These are phyloP conservation scores for Penicillium cataractarum DNA, from an alignment of 495 filamentous ascomycete genomes.

Conservation along the genomic window DNA sequence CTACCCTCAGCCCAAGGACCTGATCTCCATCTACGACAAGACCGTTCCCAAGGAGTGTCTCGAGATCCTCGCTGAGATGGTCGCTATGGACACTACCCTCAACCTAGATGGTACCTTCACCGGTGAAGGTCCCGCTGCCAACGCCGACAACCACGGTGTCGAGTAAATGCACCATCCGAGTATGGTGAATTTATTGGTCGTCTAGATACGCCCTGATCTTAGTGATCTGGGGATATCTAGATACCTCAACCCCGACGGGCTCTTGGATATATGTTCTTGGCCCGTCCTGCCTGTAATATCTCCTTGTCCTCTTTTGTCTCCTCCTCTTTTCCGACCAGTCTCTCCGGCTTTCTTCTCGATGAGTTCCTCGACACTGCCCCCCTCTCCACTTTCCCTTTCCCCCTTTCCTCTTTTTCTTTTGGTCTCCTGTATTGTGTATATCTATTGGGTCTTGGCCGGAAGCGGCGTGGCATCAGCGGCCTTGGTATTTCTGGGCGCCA, in stretches of 20 bases:
- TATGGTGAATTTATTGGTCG: not conserved
- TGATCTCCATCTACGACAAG: conserved; percentile 97
- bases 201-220: not conserved
- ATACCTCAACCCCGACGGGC: not conserved
- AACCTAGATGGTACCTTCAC: conserved; percentile 58
- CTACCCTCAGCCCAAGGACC: conserved; percentile 88
- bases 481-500: conserved; percentile 47
- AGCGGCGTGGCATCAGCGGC: conserved; percentile 19
- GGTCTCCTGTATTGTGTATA: conserved; percentile 23
- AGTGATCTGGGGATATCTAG: not conserved
- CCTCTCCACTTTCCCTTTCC: conserved; percentile 12
- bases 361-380: conserved; percentile 4
- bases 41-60: conserved; percentile 94
- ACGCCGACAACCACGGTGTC: conserved; percentile 45
- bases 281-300: conserved; percentile 17
- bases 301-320: conserved; percentile 7
- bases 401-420: conserved; percentile 10
- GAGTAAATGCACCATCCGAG: conserved; percentile 31
- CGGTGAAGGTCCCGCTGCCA: conserved; percentile 35
- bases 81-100: conserved; percentile 80
- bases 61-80: conserved; percentile 96
- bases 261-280: conserved; percentile 18
- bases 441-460: conserved; percentile 30
- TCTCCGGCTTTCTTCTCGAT: conserved; percentile 3
- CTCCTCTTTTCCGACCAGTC: conserved; percentile 15